Evolutionary conservation across 345 rosid genomes (phyloP).

Genomic region (Rubroshorea leprosula): DNA sequence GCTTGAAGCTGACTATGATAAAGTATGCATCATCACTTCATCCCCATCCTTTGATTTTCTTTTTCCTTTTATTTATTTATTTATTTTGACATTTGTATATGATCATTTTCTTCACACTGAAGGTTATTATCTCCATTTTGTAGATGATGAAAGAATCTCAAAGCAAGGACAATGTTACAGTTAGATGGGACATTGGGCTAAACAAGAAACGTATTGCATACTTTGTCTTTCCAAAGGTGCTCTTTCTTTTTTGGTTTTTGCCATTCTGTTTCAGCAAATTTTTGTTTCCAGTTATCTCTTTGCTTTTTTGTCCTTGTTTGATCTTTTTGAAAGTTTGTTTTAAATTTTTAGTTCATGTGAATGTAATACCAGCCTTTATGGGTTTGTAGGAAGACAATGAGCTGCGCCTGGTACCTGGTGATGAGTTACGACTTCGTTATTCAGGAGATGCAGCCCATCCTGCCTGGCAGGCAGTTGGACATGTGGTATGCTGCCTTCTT

Average conservation of each 20-base stretch:
- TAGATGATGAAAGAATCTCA: slow-evolving; percentile 99
- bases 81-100: not conserved
- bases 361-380: slow-evolving; percentile 18
- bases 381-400: slow-evolving; percentile 88
- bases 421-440: slow-evolving; percentile 90
- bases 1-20: slow-evolving; percentile 99
- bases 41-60: not conserved
- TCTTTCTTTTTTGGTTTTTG: not conserved
- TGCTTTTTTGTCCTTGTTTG: not conserved
- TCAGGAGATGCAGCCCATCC: slow-evolving; percentile 99
- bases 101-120: not conserved
- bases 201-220: slow-evolving; percentile 95
- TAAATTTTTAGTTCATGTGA: slow-evolving; percentile 13
- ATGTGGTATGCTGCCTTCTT: slow-evolving; percentile 65
- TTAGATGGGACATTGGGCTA: slow-evolving; percentile 98
- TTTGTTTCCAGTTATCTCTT: not conserved
- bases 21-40: slow-evolving; percentile 38
- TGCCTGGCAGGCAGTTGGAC: slow-evolving; percentile 99
- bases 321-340: not conserved
- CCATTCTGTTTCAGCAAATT: not conserved
- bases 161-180: slow-evolving; percentile 92
- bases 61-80: no score
- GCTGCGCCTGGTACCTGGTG: slow-evolving; percentile 93
- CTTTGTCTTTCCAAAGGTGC: slow-evolving; percentile 95
- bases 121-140: slow-evolving; percentile 10